A percentile compares a stretch with the other conserved stretches of the same genome.
Conservation (phyloP, 495 filamentous ascomycete species). For the Aspergillus incahuasiensis region DNA sequence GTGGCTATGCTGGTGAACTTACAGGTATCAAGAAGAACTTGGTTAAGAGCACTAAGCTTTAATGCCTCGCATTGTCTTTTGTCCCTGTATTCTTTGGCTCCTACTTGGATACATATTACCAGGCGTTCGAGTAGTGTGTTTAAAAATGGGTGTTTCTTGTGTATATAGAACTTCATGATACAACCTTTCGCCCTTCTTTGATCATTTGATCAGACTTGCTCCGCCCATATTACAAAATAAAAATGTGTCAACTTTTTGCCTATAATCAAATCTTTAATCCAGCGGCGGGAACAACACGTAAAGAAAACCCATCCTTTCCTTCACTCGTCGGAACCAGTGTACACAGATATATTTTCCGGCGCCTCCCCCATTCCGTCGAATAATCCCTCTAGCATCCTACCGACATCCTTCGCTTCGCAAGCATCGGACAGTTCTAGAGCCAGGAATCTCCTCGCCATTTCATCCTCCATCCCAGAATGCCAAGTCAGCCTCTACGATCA, state of each 20-base stretch:
- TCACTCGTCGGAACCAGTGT: background rate
- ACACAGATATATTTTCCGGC: constrained; percentile 4
- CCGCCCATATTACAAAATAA: background rate
- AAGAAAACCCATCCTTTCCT: background rate
- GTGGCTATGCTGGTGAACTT: constrained; percentile 86
- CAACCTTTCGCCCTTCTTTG: constrained; percentile 5
- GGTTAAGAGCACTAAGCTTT: constrained; percentile 91
- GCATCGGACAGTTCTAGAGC: constrained; percentile 22
- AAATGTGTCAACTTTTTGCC: background rate
- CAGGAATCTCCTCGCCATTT: constrained; percentile 33
- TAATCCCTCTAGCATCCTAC: constrained; percentile 21
- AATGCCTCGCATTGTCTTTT: constrained; percentile 26
- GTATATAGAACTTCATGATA: constrained; percentile 24
- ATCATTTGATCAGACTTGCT: background rate
- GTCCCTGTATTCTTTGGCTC: background rate
- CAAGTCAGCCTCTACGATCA: background rate
- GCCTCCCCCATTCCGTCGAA: constrained; percentile 12
- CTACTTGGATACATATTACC: constrained; percentile 24
- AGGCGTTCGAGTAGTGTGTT: constrained; percentile 30
- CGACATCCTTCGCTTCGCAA: constrained; percentile 6
- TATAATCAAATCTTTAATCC: background rate
- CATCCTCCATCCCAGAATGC: constrained; percentile 21
- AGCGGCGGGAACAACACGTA: too few species aligned
- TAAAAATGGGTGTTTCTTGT: constrained; percentile 23
- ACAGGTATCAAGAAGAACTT: constrained; percentile 92